Percentiles rank a stretch among this genome's conserved stretches.
Conservation (phyloP, 441 rosid genomes). For the Viola pubescens region DNA sequence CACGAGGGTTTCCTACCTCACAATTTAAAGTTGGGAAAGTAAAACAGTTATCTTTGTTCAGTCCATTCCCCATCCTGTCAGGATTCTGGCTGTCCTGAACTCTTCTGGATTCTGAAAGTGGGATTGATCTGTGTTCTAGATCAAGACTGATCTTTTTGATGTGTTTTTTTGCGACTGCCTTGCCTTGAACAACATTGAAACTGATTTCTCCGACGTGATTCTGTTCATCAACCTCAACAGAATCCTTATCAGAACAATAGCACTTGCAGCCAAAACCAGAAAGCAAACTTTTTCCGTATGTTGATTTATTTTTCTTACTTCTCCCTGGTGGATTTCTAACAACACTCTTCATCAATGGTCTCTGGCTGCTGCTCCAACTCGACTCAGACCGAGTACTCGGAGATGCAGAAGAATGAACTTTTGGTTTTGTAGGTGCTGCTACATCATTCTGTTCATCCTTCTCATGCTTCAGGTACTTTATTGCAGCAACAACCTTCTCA, state of each 20-base stretch:
- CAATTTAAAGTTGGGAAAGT: constrained; percentile 24
- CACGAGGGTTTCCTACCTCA: constrained; percentile 20
- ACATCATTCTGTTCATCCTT: too few relatives aligned
- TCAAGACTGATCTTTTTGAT: constrained; percentile 9
- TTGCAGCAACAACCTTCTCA: constrained; percentile 19
- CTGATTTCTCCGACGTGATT: constrained; percentile 34
- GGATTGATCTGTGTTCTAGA: constrained; percentile 2
- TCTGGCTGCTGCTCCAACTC: constrained; percentile 85
- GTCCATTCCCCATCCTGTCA: constrained; percentile 14
- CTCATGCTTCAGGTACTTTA: constrained; percentile 13
- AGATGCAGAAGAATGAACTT: constrained; percentile 33
- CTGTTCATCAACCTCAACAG: constrained; percentile 45
- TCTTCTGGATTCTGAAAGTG: constrained; percentile 12
- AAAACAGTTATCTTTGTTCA: constrained; percentile 21
- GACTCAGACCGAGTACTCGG: constrained; percentile 52
- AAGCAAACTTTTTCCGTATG: constrained; percentile 37
- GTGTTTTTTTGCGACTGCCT: constrained; percentile 7
- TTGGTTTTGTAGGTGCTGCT: constrained; percentile 15
- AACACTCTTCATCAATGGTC: constrained; percentile 34
- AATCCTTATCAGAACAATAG: constrained; percentile 46
- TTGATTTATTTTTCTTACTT: constrained; percentile 23
- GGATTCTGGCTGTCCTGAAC: constrained; percentile 16
- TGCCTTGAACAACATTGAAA: constrained; percentile 25
- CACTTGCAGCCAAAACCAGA: constrained; percentile 58
- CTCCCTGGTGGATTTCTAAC: constrained; percentile 16